Evolutionary conservation across 352 stramenopile genomes (phyloP).

Genomic region (Phytophthora lateralis): DNA sequence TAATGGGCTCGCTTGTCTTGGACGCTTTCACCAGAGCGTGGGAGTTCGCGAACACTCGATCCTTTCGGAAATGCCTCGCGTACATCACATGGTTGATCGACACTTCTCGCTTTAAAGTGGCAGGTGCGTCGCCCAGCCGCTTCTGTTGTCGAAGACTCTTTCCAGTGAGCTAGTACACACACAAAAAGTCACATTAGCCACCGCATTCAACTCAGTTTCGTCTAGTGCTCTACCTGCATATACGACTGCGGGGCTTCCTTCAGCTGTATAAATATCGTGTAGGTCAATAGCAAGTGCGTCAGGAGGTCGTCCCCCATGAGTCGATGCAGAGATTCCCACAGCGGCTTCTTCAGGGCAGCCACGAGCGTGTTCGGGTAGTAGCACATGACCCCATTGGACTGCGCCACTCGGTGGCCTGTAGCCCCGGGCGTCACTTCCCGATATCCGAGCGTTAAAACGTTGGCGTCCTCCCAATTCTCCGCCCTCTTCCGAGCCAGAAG

Average conservation of each 20-base stretch:
- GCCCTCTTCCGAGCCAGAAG: constrained; percentile 48
- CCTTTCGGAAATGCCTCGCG: constrained; percentile 42
- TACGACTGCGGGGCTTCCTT: constrained; percentile 38
- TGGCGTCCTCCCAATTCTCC: constrained; percentile 49
- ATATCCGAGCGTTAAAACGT: constrained; percentile 77
- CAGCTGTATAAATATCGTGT: constrained; percentile 58
- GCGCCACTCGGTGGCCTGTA: constrained; percentile 53
- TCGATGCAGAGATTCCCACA: constrained; percentile 56
- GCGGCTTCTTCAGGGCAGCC: constrained; percentile 53
- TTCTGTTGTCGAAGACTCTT: constrained; percentile 56
- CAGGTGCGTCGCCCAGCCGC: background rate
- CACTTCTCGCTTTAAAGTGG: constrained; percentile 18
- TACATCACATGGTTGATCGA: constrained; percentile 78
- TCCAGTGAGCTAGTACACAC: constrained; percentile 40
- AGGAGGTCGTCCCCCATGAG: constrained; percentile 74
- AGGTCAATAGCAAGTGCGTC: constrained; percentile 67
- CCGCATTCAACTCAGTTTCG: background rate
- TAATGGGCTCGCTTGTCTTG: constrained; percentile 37
- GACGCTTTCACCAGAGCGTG: constrained; percentile 41
- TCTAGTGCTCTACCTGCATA: constrained; percentile 58
- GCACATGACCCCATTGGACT: constrained; percentile 70
- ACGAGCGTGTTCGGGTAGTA: constrained; percentile 82
- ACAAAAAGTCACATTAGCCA: background rate
- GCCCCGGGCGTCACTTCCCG: constrained; percentile 47
- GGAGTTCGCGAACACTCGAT: constrained; percentile 41